These are phyloP conservation scores for Leucoagaricus sp. DNA, from an alignment of 1,284 basidiomycete species.

Conservation along the genomic window DNA sequence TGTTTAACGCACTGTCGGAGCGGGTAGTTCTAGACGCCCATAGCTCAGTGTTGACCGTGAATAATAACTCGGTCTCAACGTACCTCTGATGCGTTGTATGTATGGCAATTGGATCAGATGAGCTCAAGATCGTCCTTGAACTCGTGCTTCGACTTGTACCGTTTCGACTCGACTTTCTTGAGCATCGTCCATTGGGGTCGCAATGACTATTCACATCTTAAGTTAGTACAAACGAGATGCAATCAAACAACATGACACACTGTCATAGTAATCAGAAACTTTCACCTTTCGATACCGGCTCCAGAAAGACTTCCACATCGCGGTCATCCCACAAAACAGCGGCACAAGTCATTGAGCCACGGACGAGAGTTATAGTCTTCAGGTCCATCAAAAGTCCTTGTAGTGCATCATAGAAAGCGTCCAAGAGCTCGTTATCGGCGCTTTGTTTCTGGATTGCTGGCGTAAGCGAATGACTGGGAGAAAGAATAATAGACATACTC, in stretches of 20 bases:
- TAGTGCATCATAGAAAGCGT: constrained; percentile 89
- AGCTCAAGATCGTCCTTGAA: constrained; percentile 94
- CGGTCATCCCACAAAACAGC: constrained; percentile 67
- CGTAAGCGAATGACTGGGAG: constrained; percentile 13
- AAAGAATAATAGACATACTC: constrained; percentile 50
- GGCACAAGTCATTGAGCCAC: constrained; percentile 22
- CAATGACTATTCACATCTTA: constrained; percentile 65
- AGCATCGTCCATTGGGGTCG: constrained; percentile 94
- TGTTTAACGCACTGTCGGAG: constrained; percentile 78
- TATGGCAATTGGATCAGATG: constrained; percentile 96
- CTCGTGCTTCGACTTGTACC: constrained; percentile 92
- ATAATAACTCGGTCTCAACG: constrained; percentile 27
- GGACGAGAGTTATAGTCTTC: constrained; percentile 56
- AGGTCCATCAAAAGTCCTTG: constrained; percentile 87
- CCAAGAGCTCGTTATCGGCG: constrained; percentile 72
- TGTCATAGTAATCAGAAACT: constrained; percentile 87
- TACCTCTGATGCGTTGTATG: constrained; percentile 91
- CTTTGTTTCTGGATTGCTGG: constrained; percentile 47
- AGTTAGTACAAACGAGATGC: constrained; percentile 11
- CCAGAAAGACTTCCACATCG: constrained; percentile 87
- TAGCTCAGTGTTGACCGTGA: constrained; percentile 5
- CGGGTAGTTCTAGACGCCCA: constrained; percentile 60
- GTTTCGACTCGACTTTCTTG: constrained; percentile 87
- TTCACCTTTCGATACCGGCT: constrained; percentile 86
- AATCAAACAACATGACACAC: constrained; percentile 42